phyloP scores from a whole-genome alignment of 192 early-diverging fungal species.

The Backusella luteola region DNA sequence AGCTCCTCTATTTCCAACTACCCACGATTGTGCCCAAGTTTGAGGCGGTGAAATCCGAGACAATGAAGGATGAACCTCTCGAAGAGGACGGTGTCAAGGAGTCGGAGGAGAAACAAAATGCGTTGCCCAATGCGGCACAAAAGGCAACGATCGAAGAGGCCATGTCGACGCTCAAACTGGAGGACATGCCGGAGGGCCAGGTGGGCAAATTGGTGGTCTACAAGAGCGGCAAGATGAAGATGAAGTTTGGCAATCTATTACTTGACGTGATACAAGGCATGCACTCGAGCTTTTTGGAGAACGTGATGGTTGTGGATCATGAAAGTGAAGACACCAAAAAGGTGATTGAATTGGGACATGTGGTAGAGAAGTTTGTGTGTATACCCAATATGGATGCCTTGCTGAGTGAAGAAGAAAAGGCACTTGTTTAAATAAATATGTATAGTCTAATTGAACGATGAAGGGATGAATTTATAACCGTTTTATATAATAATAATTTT shows the following conservation, averaged over 20 bases:
- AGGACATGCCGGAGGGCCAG: slow-evolving; percentile 45
- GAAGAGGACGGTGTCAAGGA: slow-evolving; percentile 12
- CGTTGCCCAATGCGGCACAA: slow-evolving; percentile 7
- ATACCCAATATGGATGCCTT: slow-evolving; percentile 58
- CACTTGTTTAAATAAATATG: slow-evolving; percentile 7
- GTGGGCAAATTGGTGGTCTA: slow-evolving; percentile 60
- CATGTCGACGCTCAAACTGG: slow-evolving; percentile 8
- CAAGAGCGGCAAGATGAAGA: slow-evolving; percentile 65
- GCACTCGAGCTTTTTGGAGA: slow-evolving; percentile 56
- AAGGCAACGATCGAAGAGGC: slow-evolving; percentile 21
- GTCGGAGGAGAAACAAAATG: slow-evolving; percentile 6
- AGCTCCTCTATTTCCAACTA: slow-evolving; percentile 63
- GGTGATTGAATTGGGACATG: slow-evolving; percentile 55
- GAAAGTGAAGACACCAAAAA: slow-evolving; percentile 37
- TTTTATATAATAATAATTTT: neutral
- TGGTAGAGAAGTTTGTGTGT: slow-evolving; percentile 57
- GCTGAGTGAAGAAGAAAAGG: slow-evolving; percentile 11
- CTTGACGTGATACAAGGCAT: slow-evolving; percentile 55
- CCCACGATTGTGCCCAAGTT: slow-evolving; percentile 59
- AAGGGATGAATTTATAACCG: neutral
- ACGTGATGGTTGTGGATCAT: slow-evolving; percentile 57
- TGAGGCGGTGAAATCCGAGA: slow-evolving; percentile 18
- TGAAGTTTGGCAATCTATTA: slow-evolving; percentile 59
- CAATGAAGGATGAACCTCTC: slow-evolving; percentile 30
- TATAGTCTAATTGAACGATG: neutral